Base-by-base conservation (phyloP, 1,284 basidiomycete genomes). In the Moniliophthora roreri region DNA sequence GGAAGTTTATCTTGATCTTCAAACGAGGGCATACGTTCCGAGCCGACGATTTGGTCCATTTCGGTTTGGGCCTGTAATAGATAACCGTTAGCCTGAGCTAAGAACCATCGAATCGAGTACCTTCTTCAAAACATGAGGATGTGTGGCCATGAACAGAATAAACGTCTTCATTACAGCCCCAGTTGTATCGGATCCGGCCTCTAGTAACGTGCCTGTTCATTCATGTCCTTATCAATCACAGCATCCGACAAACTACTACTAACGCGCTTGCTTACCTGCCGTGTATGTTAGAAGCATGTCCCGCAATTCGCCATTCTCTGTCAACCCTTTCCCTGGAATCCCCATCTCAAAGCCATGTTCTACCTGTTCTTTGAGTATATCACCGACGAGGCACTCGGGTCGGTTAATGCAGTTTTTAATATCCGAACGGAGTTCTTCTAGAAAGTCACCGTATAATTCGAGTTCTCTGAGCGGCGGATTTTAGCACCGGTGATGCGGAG, bases 251-350 rank as follows among this genome's bases (percentile, higher is more conserved):
- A 32, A 6, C 7, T 6, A 11, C 28, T 32, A 32, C 7, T 11
- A 11, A 11, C 28, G 28, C 28, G 28, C n/a, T n/a, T n/a, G n/a
- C n/a, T n/a, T 32, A 32, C 28, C 52, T 13, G 52, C 52, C 47
- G 51, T 54, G 40, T 61, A 61, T 15, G 58, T 49, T 13, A 63
- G 51, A n/a, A 59, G n/a, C 38, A 52, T 58, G 53, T 63, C 61
- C 24, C 57, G 49, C 53, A 63, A 56, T 58, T 58, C 60, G 10
- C 51, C 53, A 48, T 56, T 53, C 15, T 47, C 56, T 4, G 50
- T 50, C 6, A 60, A 15, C 2, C 60, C 61, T 7, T 45, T 35
- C 4, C 61, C 61, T 13, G 59, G 58, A 8, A 54, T 50, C 13
- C 61, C 58, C 18, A 53, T 53, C n/a, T 45, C 23, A 11, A 34